Base-by-base conservation (phyloP, 352 stramenopile species). In the Vaucheria bursata region DNA sequence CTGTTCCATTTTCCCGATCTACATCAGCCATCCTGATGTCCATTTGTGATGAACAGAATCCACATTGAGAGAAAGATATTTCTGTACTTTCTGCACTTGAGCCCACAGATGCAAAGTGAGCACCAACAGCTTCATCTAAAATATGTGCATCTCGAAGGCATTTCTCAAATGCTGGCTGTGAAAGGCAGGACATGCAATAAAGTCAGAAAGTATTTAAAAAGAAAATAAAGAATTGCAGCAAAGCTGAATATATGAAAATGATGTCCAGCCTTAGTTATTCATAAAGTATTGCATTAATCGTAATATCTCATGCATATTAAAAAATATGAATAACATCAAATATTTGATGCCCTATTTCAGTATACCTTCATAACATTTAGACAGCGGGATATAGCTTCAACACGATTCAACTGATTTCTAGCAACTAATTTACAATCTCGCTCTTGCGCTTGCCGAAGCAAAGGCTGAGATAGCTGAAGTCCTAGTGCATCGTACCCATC, bases 401-500 rank as follows among this genome's bases (percentile, higher is more conserved):
- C 32, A 31, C 32, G 32, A n/a, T 6, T 25, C 5, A 64, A 6
- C 68, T 74, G 35, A n/a, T 50, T 18, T 12, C 68, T 6, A 6
- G 68, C 68, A n/a, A 74, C 68, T 50, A 31, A 7, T 25, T 74
- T 74, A 50, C 68, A 74, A n/a, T 74, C 68, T 50, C 25, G 32
- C 32, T 74, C 68, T 25, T 59, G 45, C 45, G 45, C 45, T 25
- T 59, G 45, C 12, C 45, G 45, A 12, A 59, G 45, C 45, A 59
- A 25, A 12, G 45, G 45, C 45, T 59, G 45, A 12, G 45, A 59
- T 12, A 59, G 45, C 45, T 59, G 12, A 25, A 59, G 45, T 12
- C 45, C 45, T 25, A 59, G 45, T 25, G 45, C 45, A 39, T 82
- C 73, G 72, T 82, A 82, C 25, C 77, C 77, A 25, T 82, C 77